Evolutionary conservation across 306 rosid species (phyloP), one percentile per base, ranked within the genome.

Genomic region (Acmispon strigosus): DNA sequence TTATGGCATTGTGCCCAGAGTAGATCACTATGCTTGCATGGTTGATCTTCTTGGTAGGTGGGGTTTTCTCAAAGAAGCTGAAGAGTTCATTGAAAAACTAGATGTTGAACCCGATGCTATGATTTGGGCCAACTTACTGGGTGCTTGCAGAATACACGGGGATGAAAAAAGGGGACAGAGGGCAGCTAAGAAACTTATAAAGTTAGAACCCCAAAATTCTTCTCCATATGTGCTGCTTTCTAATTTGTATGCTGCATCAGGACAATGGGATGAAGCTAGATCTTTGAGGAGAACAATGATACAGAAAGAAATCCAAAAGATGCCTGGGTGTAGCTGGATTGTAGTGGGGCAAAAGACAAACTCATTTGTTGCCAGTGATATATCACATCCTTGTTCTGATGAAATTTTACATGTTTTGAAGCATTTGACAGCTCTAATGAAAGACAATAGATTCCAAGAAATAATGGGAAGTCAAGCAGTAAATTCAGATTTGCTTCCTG

Each of bases 241-340:
- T 13, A 89, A 83, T 48, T 77, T 92, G 70, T 78, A 81, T 80
- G 88, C 92, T 73, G 85, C 86, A 70, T 85, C 83, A 34, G 96
- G 90, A 75, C 86, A 86, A 75, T 92, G 94, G 97, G 73, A 73
- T 50, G 84, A 78, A 54, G 95, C 87, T 37, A 85, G 72, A 61
- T 78, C 80, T 81, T 55, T 88, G 82, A 86, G 94, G 78, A 78
- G 65, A 73, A 75, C 73, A 69, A 90, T 90, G 96, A 79, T 64
- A 59, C 84, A 87, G 47, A 92, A 78, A 73, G 84, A 90, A 52
- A 83, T 87, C 55, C 83, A 79, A 55, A 86, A 92, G 73, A 71
- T 77, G 83, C 89, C 96, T 18, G 96, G 94, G 17, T 75, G 81
- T 72, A 92, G 97, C 67, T 89, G 96, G 96, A 89, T 89, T 75